Evolutionary conservation across 176 grass and related monocot species (phyloP), one percentile per base, ranked within the genome.

Genomic region (Carex littledalei): DNA sequence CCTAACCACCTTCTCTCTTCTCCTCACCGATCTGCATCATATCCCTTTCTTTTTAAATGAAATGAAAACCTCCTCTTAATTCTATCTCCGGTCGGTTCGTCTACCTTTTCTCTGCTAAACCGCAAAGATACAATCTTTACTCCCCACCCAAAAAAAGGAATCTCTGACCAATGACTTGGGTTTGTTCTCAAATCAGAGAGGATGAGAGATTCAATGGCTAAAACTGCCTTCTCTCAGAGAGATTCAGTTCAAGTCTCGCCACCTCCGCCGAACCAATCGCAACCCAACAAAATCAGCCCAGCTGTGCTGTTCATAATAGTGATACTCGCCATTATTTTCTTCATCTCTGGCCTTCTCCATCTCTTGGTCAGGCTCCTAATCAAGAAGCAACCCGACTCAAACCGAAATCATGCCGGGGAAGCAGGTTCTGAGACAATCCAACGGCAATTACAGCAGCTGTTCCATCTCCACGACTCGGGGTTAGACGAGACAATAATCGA

Each of bases 401-500:
- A 77, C 63, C 70, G 31, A 67, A 67, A 49, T 9, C 80, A 49
- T 0, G 18, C 57, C 0, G 85, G 24, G 1, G 92, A 77, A 17
- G 58, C 53, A 3, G 85, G 83, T 11, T 29, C 92, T 1, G 94
- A 94, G 73, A 91, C 78, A 14, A 68, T 94, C 76, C 94, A 97
- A 85, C 81, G 92, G 31, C 95, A 97, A 85, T 86, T 97, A 24
- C 95, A 93, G 86, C 91, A 94, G 87, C 94, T 97, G 22, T 94
- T 97, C 90, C 94, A 97, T 84, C 90, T 93, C 21, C 94, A 97
- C 54, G 94, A 97, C 89, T 84, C 95, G 0, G 95, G 95, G 2
- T 88, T 97, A 10, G 94, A 97, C 89, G 91, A 97, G 86, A 76
- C 89, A 14, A 86, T 94, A 86, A 94, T 98, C 89, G 95, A 98